A percentile compares a stretch with the other conserved stretches of the same genome.
Conservation (phyloP, 495 filamentous ascomycete species). For the Penicillium crystallinum region DNA sequence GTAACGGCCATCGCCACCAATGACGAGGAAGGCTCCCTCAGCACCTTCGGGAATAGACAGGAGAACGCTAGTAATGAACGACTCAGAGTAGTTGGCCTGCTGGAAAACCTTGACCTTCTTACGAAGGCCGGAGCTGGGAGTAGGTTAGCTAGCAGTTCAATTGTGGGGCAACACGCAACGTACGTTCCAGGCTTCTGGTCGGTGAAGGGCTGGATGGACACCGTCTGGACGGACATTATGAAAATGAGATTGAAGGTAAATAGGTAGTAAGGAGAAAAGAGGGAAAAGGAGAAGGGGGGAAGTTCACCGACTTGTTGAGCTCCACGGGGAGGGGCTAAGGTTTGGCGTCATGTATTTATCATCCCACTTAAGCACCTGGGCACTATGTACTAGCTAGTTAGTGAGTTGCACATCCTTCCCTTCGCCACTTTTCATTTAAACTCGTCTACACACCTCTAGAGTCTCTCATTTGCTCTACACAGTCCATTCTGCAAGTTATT, state of each 20-base stretch:
- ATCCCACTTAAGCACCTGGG: conserved; percentile 12
- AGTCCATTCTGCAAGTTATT: background rate
- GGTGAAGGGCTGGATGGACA: conserved; percentile 75
- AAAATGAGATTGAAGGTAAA: conserved; percentile 6
- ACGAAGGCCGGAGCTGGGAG: conserved; percentile 80
- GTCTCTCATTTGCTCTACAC: background rate
- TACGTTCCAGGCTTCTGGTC: conserved; percentile 99
- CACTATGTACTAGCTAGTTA: background rate
- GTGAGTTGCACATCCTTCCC: background rate
- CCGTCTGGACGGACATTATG: conserved; percentile 27
- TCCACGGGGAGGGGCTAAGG: conserved; percentile 12
- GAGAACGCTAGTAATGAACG: conserved; percentile 88
- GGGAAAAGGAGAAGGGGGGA: conserved; percentile 6
- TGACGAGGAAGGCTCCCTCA: conserved; percentile 83
- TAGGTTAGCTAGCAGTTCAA: conserved; percentile 20
- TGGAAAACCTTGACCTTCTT: conserved; percentile 99
- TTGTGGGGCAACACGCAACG: conserved; percentile 35
- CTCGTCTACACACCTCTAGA: background rate
- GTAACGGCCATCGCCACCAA: conserved; percentile 95
- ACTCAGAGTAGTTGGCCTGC: conserved; percentile 88
- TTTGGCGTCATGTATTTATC: conserved; percentile 29
- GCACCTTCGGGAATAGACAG: conserved; percentile 94
- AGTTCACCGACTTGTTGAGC: conserved; percentile 25
- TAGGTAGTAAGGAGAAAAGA: conserved; percentile 4
- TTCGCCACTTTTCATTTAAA: background rate